Evolutionary conservation across 2,329 filamentous ascomycete genomes (phyloP).

Genomic region (Incumbomyces lentus): DNA sequence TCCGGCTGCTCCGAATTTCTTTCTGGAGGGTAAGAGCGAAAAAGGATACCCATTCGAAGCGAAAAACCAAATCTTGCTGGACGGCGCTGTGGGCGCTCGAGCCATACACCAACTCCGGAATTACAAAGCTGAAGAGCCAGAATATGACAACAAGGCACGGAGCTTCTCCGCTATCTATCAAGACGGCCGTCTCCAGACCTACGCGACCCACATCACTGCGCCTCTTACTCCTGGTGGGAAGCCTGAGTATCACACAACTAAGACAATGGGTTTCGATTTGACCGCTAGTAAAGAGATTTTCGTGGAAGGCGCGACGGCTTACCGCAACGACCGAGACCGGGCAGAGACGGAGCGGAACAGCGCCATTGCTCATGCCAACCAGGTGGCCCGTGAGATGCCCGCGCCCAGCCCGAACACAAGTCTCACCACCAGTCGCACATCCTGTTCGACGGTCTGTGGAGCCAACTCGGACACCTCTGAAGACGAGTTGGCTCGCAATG

Average conservation of each 20-base stretch:
- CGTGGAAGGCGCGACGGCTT: constrained; percentile 27
- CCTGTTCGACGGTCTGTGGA: no score
- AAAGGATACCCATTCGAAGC: constrained; percentile 9
- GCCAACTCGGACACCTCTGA: no score
- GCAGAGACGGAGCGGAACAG: constrained; percentile 29
- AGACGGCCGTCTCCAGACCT: constrained; percentile 17
- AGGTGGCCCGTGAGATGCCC: constrained; percentile 8
- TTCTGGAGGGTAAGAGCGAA: constrained; percentile 12
- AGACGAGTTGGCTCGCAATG: no score
- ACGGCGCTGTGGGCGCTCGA: constrained; percentile 15
- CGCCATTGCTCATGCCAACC: constrained; percentile 28
- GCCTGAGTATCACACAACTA: constrained; percentile 32
- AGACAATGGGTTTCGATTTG: constrained; percentile 24
- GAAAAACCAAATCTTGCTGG: constrained; percentile 9
- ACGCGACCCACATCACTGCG: constrained; percentile 8
- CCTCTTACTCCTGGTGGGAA: constrained; percentile 17
- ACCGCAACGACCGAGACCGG: constrained; percentile 32
- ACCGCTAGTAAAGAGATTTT: constrained; percentile 25
- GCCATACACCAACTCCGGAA: constrained; percentile 16
- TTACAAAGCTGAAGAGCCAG: constrained; percentile 20
- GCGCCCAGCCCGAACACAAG: not conserved
- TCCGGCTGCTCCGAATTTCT: constrained; percentile 15
- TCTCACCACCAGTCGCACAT: no score
- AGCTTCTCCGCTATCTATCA: constrained; percentile 32
- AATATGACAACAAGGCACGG: constrained; percentile 32